These are phyloP conservation scores for Hypoxylon intermedium DNA, from an alignment of 495 filamentous ascomycete species.

Conservation along the genomic window DNA sequence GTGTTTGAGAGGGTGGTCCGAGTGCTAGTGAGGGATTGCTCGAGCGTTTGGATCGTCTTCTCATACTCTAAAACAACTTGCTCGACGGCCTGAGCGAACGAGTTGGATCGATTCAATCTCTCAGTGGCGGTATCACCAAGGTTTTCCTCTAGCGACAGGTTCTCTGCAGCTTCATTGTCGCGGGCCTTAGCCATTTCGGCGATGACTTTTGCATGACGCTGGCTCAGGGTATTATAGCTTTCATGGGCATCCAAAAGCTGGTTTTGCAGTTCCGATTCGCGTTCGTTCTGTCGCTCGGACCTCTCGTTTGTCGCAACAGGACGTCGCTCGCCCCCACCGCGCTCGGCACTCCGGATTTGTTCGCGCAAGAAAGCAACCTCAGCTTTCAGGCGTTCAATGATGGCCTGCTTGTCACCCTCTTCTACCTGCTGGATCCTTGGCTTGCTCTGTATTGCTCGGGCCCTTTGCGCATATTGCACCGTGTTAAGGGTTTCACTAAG, in stretches of 20 bases:
- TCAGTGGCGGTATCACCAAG: slow-evolving; percentile 83
- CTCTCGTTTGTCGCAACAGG: slow-evolving; percentile 69
- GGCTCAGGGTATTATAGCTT: slow-evolving; percentile 88
- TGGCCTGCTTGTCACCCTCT: slow-evolving; percentile 91
- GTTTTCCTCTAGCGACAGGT: slow-evolving; percentile 58
- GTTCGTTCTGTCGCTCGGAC: slow-evolving; percentile 80
- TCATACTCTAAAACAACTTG: slow-evolving; percentile 97
- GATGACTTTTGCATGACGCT: slow-evolving; percentile 93
- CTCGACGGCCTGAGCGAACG: slow-evolving; percentile 93
- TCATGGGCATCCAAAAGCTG: slow-evolving; percentile 92
- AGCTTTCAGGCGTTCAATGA: slow-evolving; percentile 92
- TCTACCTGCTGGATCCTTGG: slow-evolving; percentile 94
- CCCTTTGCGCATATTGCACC: slow-evolving; percentile 94
- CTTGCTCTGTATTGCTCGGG: slow-evolving; percentile 96
- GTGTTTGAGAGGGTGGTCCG: slow-evolving; percentile 80
- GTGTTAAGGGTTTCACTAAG: slow-evolving; percentile 98
- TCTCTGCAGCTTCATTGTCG: slow-evolving; percentile 65
- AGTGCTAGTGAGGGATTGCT: slow-evolving; percentile 90
- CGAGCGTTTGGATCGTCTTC: slow-evolving; percentile 94
- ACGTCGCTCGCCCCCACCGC: slow-evolving; percentile 63
- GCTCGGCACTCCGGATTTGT: slow-evolving; percentile 80
- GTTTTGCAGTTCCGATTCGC: slow-evolving; percentile 91
- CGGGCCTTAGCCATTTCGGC: slow-evolving; percentile 89
- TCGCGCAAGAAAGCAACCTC: slow-evolving; percentile 94
- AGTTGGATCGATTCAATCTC: slow-evolving; percentile 89